phyloP scores from a whole-genome alignment of 148 eudicot species.

The Silene uniflora region DNA sequence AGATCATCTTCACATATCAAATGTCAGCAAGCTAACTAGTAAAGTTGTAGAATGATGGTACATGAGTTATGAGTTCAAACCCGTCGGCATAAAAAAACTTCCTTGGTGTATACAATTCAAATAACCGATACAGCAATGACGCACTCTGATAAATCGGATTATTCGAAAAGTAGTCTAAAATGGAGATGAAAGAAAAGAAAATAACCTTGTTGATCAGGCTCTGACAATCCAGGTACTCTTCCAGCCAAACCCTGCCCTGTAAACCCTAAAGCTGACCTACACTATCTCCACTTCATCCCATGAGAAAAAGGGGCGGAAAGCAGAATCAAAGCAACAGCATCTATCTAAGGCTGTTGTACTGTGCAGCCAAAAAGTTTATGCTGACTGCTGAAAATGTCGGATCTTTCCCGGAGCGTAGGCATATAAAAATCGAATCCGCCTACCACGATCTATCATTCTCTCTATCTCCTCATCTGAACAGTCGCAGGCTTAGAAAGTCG shows the following conservation, averaged over 20 bases:
- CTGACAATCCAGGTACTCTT: slow-evolving; percentile 87
- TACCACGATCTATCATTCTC: slow-evolving; percentile 69
- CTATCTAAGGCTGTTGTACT: slow-evolving; percentile 63
- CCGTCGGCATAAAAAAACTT: background rate
- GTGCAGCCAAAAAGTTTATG: slow-evolving; percentile 94
- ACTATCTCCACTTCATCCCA: background rate
- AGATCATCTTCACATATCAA: too few relatives aligned
- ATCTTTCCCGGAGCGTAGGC: slow-evolving; percentile 75
- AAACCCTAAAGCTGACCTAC: slow-evolving; percentile 29
- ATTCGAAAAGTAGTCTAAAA: too few relatives aligned
- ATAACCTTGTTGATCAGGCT: slow-evolving; percentile 85
- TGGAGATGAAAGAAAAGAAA: slow-evolving; percentile 17
- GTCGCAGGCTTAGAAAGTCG: slow-evolving; percentile 3
- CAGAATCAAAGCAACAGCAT: slow-evolving; percentile 65
- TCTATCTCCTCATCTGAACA: slow-evolving; percentile 71
- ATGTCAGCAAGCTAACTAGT: too few relatives aligned
- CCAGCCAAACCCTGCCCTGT: slow-evolving; percentile 61
- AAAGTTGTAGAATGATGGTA: too few relatives aligned
- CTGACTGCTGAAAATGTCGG: slow-evolving; percentile 77
- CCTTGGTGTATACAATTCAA: too few relatives aligned
- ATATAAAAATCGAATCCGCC: slow-evolving; percentile 73
- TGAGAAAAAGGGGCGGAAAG: background rate
- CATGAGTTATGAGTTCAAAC: background rate
- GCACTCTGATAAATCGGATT: too few relatives aligned
- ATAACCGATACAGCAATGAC: too few relatives aligned